A percentile compares a stretch with the other conserved stretches of the same genome.
Conservation (phyloP, 2,329 filamentous ascomycete species). For the Fusarium sp. region DNA sequence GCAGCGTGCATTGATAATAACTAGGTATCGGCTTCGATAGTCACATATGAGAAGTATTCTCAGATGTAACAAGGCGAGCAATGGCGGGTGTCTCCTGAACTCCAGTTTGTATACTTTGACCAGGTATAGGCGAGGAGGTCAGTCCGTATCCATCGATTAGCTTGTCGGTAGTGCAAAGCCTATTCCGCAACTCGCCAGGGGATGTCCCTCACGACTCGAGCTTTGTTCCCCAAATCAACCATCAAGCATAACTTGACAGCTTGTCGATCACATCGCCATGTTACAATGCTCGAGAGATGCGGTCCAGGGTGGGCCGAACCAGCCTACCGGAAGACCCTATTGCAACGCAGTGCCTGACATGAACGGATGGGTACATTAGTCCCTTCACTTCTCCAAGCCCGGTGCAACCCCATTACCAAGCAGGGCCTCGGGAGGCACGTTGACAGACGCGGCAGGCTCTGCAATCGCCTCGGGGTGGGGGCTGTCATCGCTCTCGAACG, state of each 20-base stretch:
- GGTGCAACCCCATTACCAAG: slow-evolving; percentile 61
- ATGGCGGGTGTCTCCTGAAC: background rate
- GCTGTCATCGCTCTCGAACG: slow-evolving; percentile 52
- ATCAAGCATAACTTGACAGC: background rate
- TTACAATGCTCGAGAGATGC: background rate
- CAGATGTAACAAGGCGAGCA: background rate
- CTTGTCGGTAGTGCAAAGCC: background rate
- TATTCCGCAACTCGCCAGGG: background rate
- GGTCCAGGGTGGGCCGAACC: slow-evolving; percentile 27
- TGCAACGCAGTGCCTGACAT: slow-evolving; percentile 26
- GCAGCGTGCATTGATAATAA: slow-evolving; percentile 16
- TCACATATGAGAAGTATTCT: background rate
- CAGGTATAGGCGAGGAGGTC: background rate
- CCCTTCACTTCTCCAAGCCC: slow-evolving; percentile 64
- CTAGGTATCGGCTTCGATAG: background rate
- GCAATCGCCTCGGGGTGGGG: slow-evolving; percentile 29
- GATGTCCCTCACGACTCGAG: background rate
- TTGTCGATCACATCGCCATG: background rate
- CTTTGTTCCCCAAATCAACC: background rate
- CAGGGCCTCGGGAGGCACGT: slow-evolving; percentile 54
- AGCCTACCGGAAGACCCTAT: slow-evolving; percentile 18
- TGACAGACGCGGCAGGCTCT: slow-evolving; percentile 34
- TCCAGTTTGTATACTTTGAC: background rate
- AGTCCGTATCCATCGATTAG: background rate
- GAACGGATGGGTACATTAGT: slow-evolving; percentile 26